Conservation (phyloP, 441 rosid species). For the Biscutella laevigata region DNA sequence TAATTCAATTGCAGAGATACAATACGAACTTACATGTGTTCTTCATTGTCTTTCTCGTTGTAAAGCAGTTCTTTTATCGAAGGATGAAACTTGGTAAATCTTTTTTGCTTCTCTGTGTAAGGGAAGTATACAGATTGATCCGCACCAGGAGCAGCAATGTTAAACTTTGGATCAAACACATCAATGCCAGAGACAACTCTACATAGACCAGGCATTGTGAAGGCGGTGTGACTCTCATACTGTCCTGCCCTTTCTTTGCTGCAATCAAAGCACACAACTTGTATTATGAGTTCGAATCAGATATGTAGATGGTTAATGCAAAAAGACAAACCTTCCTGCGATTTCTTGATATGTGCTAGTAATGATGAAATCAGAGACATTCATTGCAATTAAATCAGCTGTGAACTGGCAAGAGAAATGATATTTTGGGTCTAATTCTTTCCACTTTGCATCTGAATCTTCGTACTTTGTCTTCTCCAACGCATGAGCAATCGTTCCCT, state of each 20-base stretch:
- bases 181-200: conserved; percentile 81
- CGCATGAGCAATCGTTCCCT: conserved; percentile 87
- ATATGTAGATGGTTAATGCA: neutral
- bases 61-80: conserved; percentile 67
- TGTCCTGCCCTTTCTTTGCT: conserved; percentile 79
- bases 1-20: conserved; percentile 11
- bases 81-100: conserved; percentile 51
- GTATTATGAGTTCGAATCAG: neutral
- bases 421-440: conserved; percentile 66
- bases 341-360: conserved; percentile 93
- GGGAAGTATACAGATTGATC: conserved; percentile 90
- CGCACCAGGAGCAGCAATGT: conserved; percentile 88
- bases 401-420: conserved; percentile 93
- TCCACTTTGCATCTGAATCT: conserved; percentile 88
- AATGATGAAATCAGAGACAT: conserved; percentile 71
- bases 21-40: conserved; percentile 59
- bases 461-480: conserved; percentile 85
- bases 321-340: conserved; percentile 89
- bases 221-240: conserved; percentile 71
- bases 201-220: conserved; percentile 87
- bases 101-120: conserved; percentile 36
- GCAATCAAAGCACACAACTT: neutral
- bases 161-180: conserved; percentile 86
- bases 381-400: conserved; percentile 83
- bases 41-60: conserved; percentile 46